Evolutionary conservation across 805 yeast genomes (phyloP), one percentile per base, ranked within the genome.

Genomic region (Maudiozyma saulgeensis): DNA sequence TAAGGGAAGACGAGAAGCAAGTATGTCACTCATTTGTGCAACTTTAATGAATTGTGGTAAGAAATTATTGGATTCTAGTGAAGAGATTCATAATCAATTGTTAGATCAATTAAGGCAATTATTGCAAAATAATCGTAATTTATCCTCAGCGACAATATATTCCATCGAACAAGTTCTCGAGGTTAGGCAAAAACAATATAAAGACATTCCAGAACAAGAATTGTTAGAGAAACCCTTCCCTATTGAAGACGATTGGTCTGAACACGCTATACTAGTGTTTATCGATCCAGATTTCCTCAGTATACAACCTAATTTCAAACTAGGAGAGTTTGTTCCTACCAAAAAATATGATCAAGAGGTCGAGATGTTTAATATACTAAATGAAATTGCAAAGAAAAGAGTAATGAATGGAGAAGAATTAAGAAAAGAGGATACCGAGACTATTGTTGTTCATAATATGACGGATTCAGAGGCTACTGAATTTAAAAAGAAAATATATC

Each of bases 401-500:
- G 56, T 56, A 35, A 56, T 45, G 12, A 53, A 55, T 16, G 54
- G 46, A 3, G 59, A 52, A 25, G 57, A 56, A 38, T 11, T 19
- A 38, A 38, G 18, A 18, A 18, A 18, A 2, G 18, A 12, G 8
- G 56, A 51, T 2, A 35, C 40, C 3, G 13, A 32, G 16, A 16
- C n/a, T 28, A 21, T 35, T 6, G 23, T 31, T 41, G 43, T 50
- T 13, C 70, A 72, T 40, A 96, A 90, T 63, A 66, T 84, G 72
- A 85, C 96, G 0, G 83, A 83, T 44, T 68, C 81, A 0, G 79
- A 79, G 25, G 66, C 81, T 31, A 70, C 80, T 1, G 79, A 81
- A 46, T 80, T 80, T 56, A 87, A 87, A 56, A 87, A 87, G 57
- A 77, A 77, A 1, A 84, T 91, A 2, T 91, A 91, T 58, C 68